Conservation (phyloP, 345 rosid genomes). For the Mangifera indica region DNA sequence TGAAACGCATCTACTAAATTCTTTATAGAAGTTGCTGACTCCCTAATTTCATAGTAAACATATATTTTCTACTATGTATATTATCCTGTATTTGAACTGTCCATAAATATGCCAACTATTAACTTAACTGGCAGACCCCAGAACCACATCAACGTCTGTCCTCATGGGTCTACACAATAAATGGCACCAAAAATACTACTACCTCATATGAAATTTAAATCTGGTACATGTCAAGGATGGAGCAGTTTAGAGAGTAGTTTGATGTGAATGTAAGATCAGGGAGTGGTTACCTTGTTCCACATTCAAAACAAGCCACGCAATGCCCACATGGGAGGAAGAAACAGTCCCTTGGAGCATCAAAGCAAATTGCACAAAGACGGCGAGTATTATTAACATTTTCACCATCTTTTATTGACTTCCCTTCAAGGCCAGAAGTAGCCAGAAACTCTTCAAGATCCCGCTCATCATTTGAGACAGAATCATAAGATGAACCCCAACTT, state of each 20-base stretch:
- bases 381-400: slow-evolving; percentile 67
- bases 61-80: neutral
- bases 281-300: slow-evolving; percentile 75
- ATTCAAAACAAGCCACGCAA: slow-evolving; percentile 84
- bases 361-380: slow-evolving; percentile 96
- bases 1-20: no score
- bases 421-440: slow-evolving; percentile 39
- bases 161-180: neutral
- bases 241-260: neutral
- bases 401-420: slow-evolving; percentile 43
- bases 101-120: slow-evolving; percentile 1
- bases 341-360: slow-evolving; percentile 97
- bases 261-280: slow-evolving; percentile 4
- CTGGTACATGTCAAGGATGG: neutral
- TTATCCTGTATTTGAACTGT: neutral
- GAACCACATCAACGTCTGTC: neutral
- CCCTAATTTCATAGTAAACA: no score
- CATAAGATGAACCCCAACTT: slow-evolving; percentile 94
- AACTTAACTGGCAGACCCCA: neutral
- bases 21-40: no score
- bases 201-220: neutral
- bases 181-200: neutral
- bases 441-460: slow-evolving; percentile 62
- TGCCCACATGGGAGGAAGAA: slow-evolving; percentile 99
- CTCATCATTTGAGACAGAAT: slow-evolving; percentile 68